Percentiles rank a stretch among this genome's conserved stretches.
Evolutionary conservation across 331 rosid genomes (phyloP).

Genomic region (Spiraea crenata): DNA sequence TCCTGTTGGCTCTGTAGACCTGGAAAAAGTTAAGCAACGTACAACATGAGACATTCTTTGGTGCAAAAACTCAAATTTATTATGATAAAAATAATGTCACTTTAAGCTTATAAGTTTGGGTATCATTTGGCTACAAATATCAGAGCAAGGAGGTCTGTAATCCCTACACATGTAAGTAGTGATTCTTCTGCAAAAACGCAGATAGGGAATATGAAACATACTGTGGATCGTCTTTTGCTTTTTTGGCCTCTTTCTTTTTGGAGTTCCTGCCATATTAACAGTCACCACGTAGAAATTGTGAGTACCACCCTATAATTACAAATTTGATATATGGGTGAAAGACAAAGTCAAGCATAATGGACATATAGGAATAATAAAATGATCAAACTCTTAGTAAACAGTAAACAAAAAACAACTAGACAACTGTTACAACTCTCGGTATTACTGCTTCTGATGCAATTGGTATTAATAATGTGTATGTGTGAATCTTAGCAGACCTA

Average conservation of each 20-base stretch:
- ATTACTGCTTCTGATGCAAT: neutral
- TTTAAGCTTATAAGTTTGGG: neutral
- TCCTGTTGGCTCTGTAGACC: slow-evolving; percentile 47
- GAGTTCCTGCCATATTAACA: slow-evolving; percentile 40
- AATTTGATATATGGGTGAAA: neutral
- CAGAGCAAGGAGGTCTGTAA: neutral
- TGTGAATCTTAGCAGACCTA: slow-evolving; percentile 30
- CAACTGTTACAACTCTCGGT: slow-evolving; percentile 8
- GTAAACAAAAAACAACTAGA: slow-evolving; percentile 1
- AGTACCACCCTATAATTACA: neutral
- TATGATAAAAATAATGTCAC: neutral
- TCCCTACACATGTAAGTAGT: neutral
- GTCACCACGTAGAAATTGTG: slow-evolving; percentile 12
- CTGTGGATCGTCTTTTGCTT: slow-evolving; percentile 40
- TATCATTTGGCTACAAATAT: neutral
- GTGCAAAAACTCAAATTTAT: neutral
- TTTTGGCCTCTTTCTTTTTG: slow-evolving; percentile 33
- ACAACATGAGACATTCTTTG: neutral
- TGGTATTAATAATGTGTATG: slow-evolving; percentile 10
- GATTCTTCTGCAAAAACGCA: neutral
- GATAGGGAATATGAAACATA: slow-evolving; percentile 27
- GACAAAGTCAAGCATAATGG: neutral
- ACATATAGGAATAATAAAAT: neutral
- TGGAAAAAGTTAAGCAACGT: slow-evolving; percentile 7
- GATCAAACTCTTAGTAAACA: neutral